Base-by-base conservation (phyloP, 2,329 filamentous ascomycete species). In the Acrodontium crateriforme region DNA sequence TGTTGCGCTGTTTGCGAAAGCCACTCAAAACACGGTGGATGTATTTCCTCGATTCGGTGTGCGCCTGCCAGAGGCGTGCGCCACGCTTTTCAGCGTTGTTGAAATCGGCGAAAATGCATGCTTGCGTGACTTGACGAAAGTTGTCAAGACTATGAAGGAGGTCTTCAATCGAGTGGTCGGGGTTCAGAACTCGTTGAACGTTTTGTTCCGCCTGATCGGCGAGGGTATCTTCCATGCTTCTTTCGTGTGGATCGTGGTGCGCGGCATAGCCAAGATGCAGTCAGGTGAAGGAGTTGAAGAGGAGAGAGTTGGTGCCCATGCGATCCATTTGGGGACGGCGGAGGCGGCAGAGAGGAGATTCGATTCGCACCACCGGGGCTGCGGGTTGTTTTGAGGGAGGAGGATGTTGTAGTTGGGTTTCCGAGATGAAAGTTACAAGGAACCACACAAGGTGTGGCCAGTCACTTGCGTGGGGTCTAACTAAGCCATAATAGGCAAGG, bases 31-130 rank as follows among this genome's bases (percentile, higher is more conserved):
- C 63, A 47, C 74, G 76, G 46, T 81, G 71, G 58, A 87, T 93
- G 47, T 76, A 73, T 42, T 64, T 67, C 50, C 89, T 91, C 52
- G 92, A 74, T 42, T 71, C 68, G 36, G 70, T 67, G 55, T 95
- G 87, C 29, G 72, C 68, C 35, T 72, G 64, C 87, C 87, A 95
- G 25, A 95, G 67, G 35, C 64, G 67, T 32, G 62, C 55, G 52
- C 93, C 83, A 28, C 78, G 67, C 31, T 72, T 66, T 37, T 73
- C 65, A 35, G 62, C 64, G 56, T 69, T 72, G 38, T 71, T 62
- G 46, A 81, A 73, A 53, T 92, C 75, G 49, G 68, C 58, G 48
- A 83, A 79, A 34, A 87, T 74, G 31, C 73, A 69, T 39, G 69
- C 66, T 49, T 85, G 74, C 50, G 77, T 85, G 34, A 70, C 67